These are phyloP conservation scores for Kurtzmaniella quercitrusa DNA, from an alignment of 1,139 yeast species.

Conservation along the genomic window DNA sequence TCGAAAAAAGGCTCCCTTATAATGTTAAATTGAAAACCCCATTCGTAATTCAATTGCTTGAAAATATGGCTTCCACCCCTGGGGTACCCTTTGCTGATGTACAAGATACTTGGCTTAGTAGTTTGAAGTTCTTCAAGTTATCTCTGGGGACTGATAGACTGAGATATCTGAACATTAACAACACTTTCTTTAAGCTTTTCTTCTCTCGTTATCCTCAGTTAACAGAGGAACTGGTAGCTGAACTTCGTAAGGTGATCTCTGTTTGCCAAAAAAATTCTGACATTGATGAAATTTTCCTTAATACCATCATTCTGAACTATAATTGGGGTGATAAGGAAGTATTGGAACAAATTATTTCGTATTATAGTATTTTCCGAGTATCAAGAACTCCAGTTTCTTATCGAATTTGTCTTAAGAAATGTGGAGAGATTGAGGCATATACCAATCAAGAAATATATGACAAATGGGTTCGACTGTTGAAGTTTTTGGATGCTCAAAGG, in stretches of 20 bases:
- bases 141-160: slow-evolving; percentile 23
- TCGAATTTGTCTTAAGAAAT: slow-evolving; percentile 72
- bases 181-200: slow-evolving; percentile 63
- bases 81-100: slow-evolving; percentile 58
- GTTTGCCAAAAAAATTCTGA: slow-evolving; percentile 47
- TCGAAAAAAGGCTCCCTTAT: slow-evolving; percentile 67
- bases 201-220: slow-evolving; percentile 56
- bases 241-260: neutral
- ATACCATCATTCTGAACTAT: slow-evolving; percentile 68
- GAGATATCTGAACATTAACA: slow-evolving; percentile 65
- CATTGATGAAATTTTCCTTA: slow-evolving; percentile 73
- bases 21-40: slow-evolving; percentile 70
- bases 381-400: slow-evolving; percentile 66
- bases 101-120: slow-evolving; percentile 59
- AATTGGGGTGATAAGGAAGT: slow-evolving; percentile 67
- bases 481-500: slow-evolving; percentile 49
- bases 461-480: slow-evolving; percentile 59
- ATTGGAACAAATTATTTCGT: slow-evolving; percentile 58
- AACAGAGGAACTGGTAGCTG: slow-evolving; percentile 29
- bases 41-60: slow-evolving; percentile 63
- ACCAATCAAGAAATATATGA: slow-evolving; percentile 51
- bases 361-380: slow-evolving; percentile 57
- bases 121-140: slow-evolving; percentile 52
- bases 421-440: slow-evolving; percentile 56
- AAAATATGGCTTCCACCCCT: slow-evolving; percentile 24